phyloP scores from a whole-genome alignment of 192 early-diverging fungal genomes.

The Backusella westeae region DNA sequence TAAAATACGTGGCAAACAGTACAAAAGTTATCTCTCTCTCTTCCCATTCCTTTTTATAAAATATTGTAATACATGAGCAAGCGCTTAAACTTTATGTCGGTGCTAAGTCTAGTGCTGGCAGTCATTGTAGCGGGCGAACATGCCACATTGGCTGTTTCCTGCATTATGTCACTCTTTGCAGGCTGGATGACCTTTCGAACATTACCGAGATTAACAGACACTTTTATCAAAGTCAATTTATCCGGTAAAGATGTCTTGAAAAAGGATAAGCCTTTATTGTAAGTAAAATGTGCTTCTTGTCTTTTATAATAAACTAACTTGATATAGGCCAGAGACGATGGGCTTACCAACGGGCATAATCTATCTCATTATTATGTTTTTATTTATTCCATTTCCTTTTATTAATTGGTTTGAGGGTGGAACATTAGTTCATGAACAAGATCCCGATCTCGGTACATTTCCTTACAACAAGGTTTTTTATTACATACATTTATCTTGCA shows the following conservation, averaged over 20 bases:
- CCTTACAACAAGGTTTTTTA: constrained; percentile 66
- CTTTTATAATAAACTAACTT: not conserved
- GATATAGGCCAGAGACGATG: constrained; percentile 86
- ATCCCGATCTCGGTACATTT: constrained; percentile 52
- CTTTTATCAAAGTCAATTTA: constrained; percentile 78
- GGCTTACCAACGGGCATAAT: constrained; percentile 86
- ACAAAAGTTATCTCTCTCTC: not conserved
- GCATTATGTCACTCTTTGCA: constrained; percentile 68
- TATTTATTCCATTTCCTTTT: constrained; percentile 96
- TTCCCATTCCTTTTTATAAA: not conserved
- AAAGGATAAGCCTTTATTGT: constrained; percentile 69
- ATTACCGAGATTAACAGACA: constrained; percentile 60
- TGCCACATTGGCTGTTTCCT: constrained; percentile 43
- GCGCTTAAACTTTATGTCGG: not conserved
- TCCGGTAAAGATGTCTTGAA: constrained; percentile 84
- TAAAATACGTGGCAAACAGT: not conserved
- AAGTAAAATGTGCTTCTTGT: constrained; percentile 11
- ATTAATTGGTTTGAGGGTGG: constrained; percentile 69
- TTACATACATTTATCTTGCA: not conserved
- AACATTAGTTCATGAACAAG: constrained; percentile 34
- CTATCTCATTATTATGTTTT: constrained; percentile 83
- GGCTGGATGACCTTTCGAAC: constrained; percentile 69
- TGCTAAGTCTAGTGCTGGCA: not conserved
- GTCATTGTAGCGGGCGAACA: not conserved
- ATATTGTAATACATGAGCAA: not conserved